Evolutionary conservation across 2,329 filamentous ascomycete genomes (phyloP).

Genomic region (Claviceps digitariae): DNA sequence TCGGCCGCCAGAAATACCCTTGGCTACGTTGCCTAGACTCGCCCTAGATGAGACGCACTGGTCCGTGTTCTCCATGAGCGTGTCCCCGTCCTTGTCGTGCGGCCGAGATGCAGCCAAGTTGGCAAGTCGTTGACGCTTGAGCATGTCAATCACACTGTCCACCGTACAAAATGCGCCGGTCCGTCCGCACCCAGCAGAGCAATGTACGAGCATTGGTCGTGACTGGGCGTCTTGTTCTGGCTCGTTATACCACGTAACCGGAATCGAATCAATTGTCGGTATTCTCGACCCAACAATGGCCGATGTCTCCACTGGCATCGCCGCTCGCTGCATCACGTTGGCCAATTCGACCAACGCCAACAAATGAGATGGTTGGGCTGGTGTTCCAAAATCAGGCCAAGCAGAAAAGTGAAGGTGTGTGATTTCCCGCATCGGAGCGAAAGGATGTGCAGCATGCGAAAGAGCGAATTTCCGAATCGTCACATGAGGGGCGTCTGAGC

Average conservation of each 20-base stretch:
- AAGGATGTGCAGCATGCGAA: constrained; percentile 62
- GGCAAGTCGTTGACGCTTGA: constrained; percentile 63
- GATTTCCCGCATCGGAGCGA: constrained; percentile 77
- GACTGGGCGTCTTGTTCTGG: constrained; percentile 38
- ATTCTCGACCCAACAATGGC: constrained; percentile 19
- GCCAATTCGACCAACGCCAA: constrained; percentile 82
- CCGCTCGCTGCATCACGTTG: constrained; percentile 55
- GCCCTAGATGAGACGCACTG: constrained; percentile 17
- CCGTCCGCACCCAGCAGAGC: constrained; percentile 87
- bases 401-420: constrained; percentile 88
- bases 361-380: constrained; percentile 76
- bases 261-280: constrained; percentile 14
- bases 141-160: constrained; percentile 89
- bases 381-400: constrained; percentile 96
- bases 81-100: constrained; percentile 28
- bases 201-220: constrained; percentile 81
- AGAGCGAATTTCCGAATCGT: constrained; percentile 79
- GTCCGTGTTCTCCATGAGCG: constrained; percentile 26
- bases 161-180: constrained; percentile 96
- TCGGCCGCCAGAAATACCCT: constrained; percentile 4
- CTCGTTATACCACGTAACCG: constrained; percentile 40
- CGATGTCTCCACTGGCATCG: constrained; percentile 32
- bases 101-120: constrained; percentile 12
- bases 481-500: constrained; percentile 56
- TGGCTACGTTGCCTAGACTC: constrained; percentile 12